These are phyloP conservation scores for Picochlorum sp. DNA, from an alignment of 139 green algal genomes.

Conservation along the genomic window DNA sequence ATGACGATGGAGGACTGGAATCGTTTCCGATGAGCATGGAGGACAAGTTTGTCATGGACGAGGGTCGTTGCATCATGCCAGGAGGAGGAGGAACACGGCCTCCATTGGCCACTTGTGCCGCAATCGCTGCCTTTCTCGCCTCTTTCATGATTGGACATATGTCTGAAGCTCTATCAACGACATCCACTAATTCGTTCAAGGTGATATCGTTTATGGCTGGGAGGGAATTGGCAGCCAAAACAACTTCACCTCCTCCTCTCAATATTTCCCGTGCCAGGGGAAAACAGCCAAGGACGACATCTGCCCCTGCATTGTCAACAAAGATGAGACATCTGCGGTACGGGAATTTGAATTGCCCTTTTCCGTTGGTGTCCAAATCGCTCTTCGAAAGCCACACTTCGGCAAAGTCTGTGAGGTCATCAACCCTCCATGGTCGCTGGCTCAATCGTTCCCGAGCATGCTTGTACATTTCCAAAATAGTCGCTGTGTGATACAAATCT, in stretches of 20 bases:
- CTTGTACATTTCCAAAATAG: conserved; percentile 92
- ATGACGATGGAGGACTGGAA: no score
- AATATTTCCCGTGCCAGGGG: conserved; percentile 90
- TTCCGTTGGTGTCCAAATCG: conserved; percentile 3
- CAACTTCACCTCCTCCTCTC: conserved; percentile 69
- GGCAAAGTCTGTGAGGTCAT: conserved; percentile 71
- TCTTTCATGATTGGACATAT: no score
- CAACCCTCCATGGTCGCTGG: conserved; percentile 80
- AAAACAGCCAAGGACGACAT: conserved; percentile 93
- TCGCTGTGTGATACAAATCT: conserved; percentile 83
- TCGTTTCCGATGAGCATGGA: no score
- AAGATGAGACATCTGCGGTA: conserved; percentile 86
- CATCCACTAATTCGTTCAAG: conserved; percentile 61
- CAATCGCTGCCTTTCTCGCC: no score
- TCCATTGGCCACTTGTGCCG: no score
- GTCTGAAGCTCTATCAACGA: no score
- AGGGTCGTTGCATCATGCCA: no score
- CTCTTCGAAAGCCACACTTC: conserved; percentile 24
- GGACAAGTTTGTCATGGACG: no score
- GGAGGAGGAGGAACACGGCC: no score
- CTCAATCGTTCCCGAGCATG: conserved; percentile 40
- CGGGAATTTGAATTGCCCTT: conserved; percentile 18
- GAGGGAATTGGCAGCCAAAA: conserved; percentile 86
- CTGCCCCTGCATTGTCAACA: conserved; percentile 93
- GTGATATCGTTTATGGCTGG: conserved; percentile 99